Base-by-base conservation (phyloP, 1,139 yeast species). In the Blastobotrys buckinghamii region DNA sequence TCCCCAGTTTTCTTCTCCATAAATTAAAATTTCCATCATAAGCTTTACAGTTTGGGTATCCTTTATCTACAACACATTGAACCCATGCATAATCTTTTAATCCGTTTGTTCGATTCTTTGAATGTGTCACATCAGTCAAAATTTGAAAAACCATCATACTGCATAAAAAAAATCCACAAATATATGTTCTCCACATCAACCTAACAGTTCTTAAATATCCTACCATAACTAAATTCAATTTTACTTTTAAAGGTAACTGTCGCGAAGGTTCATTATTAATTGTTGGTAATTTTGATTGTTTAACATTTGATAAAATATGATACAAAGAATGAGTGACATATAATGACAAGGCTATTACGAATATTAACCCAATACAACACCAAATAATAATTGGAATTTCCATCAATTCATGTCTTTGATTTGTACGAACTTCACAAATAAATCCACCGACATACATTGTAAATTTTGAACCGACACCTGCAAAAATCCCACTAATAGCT, bases 181-280 rank as follows among this genome's bases (percentile, higher is more conserved):
- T 44, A 43, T 49, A 53, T n/a, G 53, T 55, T 7, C 56, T 49
- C 56, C 58, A 53, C 24, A 55, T 42, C 15, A 55, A 46, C 26
- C 47, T 39, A 17, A 54, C 37, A 7, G 56, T 42, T 34, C 51
- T 48, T 22, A 45, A 17, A 27, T 52, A 52, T 12, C 50, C 44
- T 26, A 36, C 35, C 19, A 48, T 6, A 10, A 33, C 29, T 1
- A 51, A 30, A 16, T 41, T 30, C 3, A 44, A 2, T 29, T 43
- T 43, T n/a, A 17, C 16, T 17, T 10, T 16, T 6, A 39, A 13
- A 10, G 22, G 20, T 10, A 37, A 26, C 13, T 39, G 19, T 5
- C 16, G 19, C 6, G 7, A 42, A 10, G 6, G 38, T 10, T 16
- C 20, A 10, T 12, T 10, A n/a, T 20, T 9, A 26, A 6, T n/a